Evolutionary conservation across 2,329 filamentous ascomycete species (phyloP).

Genomic region (Colletotrichum viniferum): DNA sequence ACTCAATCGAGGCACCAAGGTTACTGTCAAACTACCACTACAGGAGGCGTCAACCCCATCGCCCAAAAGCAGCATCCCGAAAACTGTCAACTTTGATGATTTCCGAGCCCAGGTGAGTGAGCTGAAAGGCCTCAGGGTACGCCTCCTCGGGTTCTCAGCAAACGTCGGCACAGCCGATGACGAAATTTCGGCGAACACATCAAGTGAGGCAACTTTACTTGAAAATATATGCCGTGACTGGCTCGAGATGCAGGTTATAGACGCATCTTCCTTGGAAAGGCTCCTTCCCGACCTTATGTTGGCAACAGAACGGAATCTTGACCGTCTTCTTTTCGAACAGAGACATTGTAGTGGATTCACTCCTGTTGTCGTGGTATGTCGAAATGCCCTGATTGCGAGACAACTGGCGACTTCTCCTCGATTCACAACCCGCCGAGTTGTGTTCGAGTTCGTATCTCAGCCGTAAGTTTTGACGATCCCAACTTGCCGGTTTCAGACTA

Average conservation of each 20-base stretch:
- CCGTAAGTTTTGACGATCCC: conserved; percentile 30
- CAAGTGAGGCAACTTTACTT: too few relatives aligned
- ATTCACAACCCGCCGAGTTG: conserved; percentile 22
- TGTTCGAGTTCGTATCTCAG: conserved; percentile 42
- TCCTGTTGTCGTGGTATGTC: conserved; percentile 34
- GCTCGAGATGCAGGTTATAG: conserved; percentile 34
- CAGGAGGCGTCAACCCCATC: not conserved
- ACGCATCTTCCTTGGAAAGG: not conserved
- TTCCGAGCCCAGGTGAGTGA: conserved; percentile 32
- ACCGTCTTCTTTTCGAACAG: not conserved
- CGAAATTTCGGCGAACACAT: too few relatives aligned
- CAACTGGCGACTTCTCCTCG: conserved; percentile 23
- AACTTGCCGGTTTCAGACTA: not conserved
- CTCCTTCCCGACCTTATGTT: conserved; percentile 30
- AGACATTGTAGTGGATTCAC: not conserved
- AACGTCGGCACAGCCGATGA: too few relatives aligned
- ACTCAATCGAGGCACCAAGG: conserved; percentile 39
- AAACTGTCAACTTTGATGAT: conserved; percentile 25
- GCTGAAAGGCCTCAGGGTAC: conserved; percentile 25
- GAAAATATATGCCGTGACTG: conserved; percentile 30
- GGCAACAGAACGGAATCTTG: conserved; percentile 19
- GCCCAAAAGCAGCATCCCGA: not conserved
- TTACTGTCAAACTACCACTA: conserved; percentile 36
- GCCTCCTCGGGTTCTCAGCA: too few relatives aligned
- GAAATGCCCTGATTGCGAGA: conserved; percentile 33